Percentiles rank a stretch among this genome's conserved stretches.
phyloP scores from a whole-genome alignment of 805 yeast species.

The Suhomyces kilbournensis region DNA sequence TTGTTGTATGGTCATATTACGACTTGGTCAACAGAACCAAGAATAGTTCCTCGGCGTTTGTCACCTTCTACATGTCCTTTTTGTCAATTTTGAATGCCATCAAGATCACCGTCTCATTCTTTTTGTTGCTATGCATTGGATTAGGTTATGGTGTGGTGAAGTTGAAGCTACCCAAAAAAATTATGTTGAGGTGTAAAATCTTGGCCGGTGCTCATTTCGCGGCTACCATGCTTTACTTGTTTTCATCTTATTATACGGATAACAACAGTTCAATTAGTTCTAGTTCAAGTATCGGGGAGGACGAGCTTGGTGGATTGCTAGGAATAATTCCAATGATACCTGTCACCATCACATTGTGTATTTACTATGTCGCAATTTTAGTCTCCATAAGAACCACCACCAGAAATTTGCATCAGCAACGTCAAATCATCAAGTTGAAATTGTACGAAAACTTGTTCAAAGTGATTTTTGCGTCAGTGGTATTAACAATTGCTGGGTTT shows the following conservation, averaged over 20 bases:
- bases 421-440: conserved; percentile 85
- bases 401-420: conserved; percentile 69
- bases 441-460: conserved; percentile 81
- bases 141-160: conserved; percentile 94
- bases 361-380: conserved; percentile 73
- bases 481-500: conserved; percentile 68
- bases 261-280: conserved; percentile 21
- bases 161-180: conserved; percentile 72
- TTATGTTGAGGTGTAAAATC: conserved; percentile 60
- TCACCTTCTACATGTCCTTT: conserved; percentile 65
- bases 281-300: conserved; percentile 45
- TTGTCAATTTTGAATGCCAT: conserved; percentile 76
- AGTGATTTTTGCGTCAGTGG: conserved; percentile 68
- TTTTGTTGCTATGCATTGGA: conserved; percentile 77
- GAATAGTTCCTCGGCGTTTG: conserved; percentile 54
- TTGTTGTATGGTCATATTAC: conserved; percentile 88
- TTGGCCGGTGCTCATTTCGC: conserved; percentile 39
- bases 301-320: conserved; percentile 45
- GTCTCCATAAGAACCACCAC: conserved; percentile 74
- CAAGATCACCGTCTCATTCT: conserved; percentile 80
- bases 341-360: conserved; percentile 61
- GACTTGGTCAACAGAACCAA: conserved; percentile 68
- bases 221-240: conserved; percentile 33
- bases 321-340: conserved; percentile 68
- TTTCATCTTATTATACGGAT: conserved; percentile 32